These are phyloP conservation scores for Umbelopsis isabellina DNA, from an alignment of 192 early-diverging fungal species.

Conservation along the genomic window DNA sequence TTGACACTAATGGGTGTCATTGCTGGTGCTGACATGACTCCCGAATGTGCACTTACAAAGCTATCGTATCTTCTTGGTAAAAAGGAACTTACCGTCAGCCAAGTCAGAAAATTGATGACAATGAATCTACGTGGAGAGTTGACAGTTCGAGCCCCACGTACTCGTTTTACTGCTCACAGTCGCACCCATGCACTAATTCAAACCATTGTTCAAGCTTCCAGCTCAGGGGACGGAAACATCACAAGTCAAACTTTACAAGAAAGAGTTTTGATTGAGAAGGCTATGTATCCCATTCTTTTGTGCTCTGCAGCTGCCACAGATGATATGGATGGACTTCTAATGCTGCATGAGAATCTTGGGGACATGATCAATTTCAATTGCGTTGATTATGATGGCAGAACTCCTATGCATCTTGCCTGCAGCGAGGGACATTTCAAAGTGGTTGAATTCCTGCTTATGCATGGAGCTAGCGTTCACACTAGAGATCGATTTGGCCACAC, in stretches of 20 bases:
- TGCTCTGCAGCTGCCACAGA: conserved; percentile 86
- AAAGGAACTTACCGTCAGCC: conserved; percentile 26
- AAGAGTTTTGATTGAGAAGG: conserved; percentile 70
- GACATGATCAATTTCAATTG: conserved; percentile 65
- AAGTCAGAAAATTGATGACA: conserved; percentile 81
- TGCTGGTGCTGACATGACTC: conserved; percentile 93
- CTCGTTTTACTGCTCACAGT: conserved; percentile 65
- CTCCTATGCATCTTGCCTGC: conserved; percentile 88
- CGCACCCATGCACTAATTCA: conserved; percentile 58
- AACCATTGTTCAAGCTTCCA: conserved; percentile 46
- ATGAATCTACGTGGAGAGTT: conserved; percentile 92
- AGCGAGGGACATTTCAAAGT: conserved; percentile 72
- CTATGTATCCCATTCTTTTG: conserved; percentile 81
- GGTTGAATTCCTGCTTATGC: conserved; percentile 74
- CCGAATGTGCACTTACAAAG: conserved; percentile 95
- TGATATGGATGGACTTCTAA: conserved; percentile 78
- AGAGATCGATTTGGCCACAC: conserved; percentile 89
- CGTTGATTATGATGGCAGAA: conserved; percentile 81
- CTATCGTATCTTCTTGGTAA: conserved; percentile 90
- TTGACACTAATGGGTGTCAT: conserved; percentile 81
- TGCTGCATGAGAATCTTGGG: conserved; percentile 63
- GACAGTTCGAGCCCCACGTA: conserved; percentile 66
- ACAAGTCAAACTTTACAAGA: conserved; percentile 50
- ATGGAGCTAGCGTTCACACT: conserved; percentile 90
- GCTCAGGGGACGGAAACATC: conserved; percentile 33